phyloP scores from a whole-genome alignment of 768 basidiomycete species.

The Fistulinella prunicolor region DNA sequence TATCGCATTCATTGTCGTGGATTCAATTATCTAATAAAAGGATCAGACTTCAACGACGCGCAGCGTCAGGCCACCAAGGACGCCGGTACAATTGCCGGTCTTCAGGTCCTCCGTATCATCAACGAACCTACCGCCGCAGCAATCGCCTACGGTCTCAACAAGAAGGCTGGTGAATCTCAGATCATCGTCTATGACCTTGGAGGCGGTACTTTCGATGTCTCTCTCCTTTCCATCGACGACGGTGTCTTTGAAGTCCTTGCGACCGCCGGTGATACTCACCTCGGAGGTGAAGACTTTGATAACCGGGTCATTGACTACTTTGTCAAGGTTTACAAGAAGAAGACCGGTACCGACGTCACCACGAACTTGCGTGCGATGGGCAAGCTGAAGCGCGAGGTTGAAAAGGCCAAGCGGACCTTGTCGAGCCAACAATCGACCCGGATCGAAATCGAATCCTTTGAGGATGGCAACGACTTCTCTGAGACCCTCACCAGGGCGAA shows the following conservation, averaged over 20 bases:
- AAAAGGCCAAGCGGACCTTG: conserved; percentile 97
- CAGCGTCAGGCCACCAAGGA: conserved; percentile 99
- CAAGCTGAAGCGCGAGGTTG: conserved; percentile 89
- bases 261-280: conserved; percentile 96
- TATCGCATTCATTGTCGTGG: too few species aligned
- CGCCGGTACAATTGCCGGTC: conserved; percentile 89
- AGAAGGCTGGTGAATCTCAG: conserved; percentile 90
- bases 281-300: conserved; percentile 98
- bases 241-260: conserved; percentile 99
- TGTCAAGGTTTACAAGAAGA: conserved; percentile 95
- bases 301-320: conserved; percentile 98
- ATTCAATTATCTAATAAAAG: too few species aligned
- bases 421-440: conserved; percentile 96
- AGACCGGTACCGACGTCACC: conserved; percentile 93
- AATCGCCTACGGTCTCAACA: conserved; percentile 98
- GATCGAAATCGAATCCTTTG: conserved; percentile 97
- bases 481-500: conserved; percentile 98
- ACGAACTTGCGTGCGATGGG: conserved; percentile 82
- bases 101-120: conserved; percentile 97
- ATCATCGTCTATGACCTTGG: conserved; percentile 98
- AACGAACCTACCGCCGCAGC: conserved; percentile 99
- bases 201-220: conserved; percentile 98
- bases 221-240: conserved; percentile 92
- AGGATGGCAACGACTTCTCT: conserved; percentile 97
- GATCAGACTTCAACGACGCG: conserved; percentile 99